Evolutionary conservation across 176 grass and related monocot genomes (phyloP).

Genomic region (Echinochloa phyllopogon): DNA sequence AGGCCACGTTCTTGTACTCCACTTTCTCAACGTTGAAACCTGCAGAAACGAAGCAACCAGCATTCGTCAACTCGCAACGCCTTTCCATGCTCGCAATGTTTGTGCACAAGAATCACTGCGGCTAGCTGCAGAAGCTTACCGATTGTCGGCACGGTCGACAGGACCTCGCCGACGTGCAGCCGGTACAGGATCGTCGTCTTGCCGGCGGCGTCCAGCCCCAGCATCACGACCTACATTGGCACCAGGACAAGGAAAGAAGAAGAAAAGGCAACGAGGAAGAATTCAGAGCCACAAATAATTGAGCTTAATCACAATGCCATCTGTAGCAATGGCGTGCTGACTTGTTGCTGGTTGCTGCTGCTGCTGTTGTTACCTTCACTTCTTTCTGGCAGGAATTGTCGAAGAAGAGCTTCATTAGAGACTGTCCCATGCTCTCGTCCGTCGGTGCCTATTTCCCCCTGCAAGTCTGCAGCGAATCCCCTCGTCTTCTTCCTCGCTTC

Average conservation of each 20-base stretch:
- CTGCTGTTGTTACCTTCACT: conserved; percentile 32
- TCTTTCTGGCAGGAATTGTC: conserved; percentile 44
- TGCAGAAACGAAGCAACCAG: background rate
- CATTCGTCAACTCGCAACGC: background rate
- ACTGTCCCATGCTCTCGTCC: conserved; percentile 41
- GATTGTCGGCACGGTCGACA: conserved; percentile 35
- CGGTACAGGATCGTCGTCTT: conserved; percentile 43
- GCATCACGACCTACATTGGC: conserved; percentile 29
- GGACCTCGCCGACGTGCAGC: conserved; percentile 45
- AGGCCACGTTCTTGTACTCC: conserved; percentile 42
- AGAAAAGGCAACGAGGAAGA: background rate
- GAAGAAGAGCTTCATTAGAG: conserved; percentile 61
- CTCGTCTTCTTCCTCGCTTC: background rate
- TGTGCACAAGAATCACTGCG: background rate
- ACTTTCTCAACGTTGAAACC: conserved; percentile 53
- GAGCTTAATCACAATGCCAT: background rate
- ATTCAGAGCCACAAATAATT: background rate
- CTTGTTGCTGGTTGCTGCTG: background rate
- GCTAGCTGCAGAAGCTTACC: background rate
- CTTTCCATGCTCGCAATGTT: too few relatives aligned
- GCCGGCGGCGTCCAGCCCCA: conserved; percentile 49
- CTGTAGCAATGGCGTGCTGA: background rate
- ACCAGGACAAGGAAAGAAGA: background rate
- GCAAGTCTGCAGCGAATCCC: background rate
- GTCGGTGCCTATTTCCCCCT: background rate